Evolutionary conservation across 176 grass and related monocot species (phyloP).

Genomic region (Leersia perrieri): DNA sequence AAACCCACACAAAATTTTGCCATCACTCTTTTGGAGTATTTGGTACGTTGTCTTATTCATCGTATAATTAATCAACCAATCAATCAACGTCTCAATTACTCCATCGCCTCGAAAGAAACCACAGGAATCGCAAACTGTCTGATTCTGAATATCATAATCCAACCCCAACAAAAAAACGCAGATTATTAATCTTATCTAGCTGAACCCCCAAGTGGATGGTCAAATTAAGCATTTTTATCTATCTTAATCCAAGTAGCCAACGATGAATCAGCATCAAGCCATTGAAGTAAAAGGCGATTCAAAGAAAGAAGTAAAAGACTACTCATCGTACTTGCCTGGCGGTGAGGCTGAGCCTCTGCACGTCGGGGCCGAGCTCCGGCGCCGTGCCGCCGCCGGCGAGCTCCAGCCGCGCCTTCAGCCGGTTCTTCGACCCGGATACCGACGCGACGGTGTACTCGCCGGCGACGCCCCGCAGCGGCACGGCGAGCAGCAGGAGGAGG

Average conservation of each 20-base stretch:
- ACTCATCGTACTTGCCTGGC: constrained; percentile 42
- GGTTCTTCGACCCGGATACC: neutral
- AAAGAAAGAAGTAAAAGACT: too few relatives aligned
- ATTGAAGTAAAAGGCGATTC: too few relatives aligned
- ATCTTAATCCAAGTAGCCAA: neutral
- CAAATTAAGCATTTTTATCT: neutral
- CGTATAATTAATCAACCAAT: neutral
- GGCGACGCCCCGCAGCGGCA: neutral
- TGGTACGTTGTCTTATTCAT: constrained; percentile 9
- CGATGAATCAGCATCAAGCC: neutral
- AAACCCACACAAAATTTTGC: too few relatives aligned
- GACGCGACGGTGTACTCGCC: constrained; percentile 50
- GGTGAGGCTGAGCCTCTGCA: constrained; percentile 45
- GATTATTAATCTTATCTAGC: neutral
- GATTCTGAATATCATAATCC: neutral
- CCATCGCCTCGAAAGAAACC: neutral
- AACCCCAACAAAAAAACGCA: neutral
- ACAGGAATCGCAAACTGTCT: neutral
- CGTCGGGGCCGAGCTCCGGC: constrained; percentile 36
- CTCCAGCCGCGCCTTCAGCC: constrained; percentile 47
- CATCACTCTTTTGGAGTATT: too few relatives aligned
- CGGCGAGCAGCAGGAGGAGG: neutral
- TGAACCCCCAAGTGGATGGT: neutral
- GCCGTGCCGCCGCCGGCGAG: constrained; percentile 36
- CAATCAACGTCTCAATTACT: neutral